Evolutionary conservation across 2,329 filamentous ascomycete species (phyloP), one percentile per base, ranked within the genome.

Genomic region (Chaetomium sp.): DNA sequence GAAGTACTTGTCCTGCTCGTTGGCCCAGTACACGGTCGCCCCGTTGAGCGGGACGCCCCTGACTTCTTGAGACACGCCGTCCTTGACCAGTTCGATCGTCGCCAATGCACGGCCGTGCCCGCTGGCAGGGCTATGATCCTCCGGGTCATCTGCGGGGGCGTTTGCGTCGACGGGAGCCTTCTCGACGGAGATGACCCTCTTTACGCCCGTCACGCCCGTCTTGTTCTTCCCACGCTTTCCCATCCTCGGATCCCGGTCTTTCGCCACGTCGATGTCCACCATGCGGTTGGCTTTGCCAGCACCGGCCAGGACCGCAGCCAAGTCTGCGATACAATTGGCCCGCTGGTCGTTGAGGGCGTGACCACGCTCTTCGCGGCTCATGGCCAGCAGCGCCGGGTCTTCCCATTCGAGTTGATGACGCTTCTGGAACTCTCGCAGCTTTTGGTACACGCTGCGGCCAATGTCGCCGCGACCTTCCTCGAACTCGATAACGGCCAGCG

Each of bases 401-500:
- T 70, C 74, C 83, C 84, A 87, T 42, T 77, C 72, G 35, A 85
- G 76, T 69, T 85, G 80, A 73, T 87, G 84, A 49, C 81, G 72
- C 64, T 73, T 73, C 64, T 81, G 78, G 69, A 85, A 79, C 72
- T 88, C 84, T 63, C 82, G 82, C 63, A 87, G 75, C 66, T 80
- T 82, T 64, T 83, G 80, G 70, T 75, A 86, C 45, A 81, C 79
- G 51, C 76, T 79, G 35, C 79, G 79, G 32, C 85, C 84, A 11
- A 84, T 72, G 33, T 71, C 66, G 56, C 78, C 79, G 41, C 74
- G 70, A 44, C 78, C 79, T 45, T 70, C 58, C 44, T 77, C 76
- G 66, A 88, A 83, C 65, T 78, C 72, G 58, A 87, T 79, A 59
- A 78, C 70, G 50, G 82, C 82, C 64, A 87, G 71, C 6, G 81